Percentiles rank a stretch among this genome's conserved stretches.
phyloP scores from a whole-genome alignment of 164 flowering plant species.

The Vitis vinifera region ASM3070453v1 NC_081816.1:1905501-1906000 shows the following conservation, averaged over 20 bases:
- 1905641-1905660: neutral
- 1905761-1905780: no score
- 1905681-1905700: neutral
- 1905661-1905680: neutral
- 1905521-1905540: slow-evolving; percentile 68
- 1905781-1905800: no score
- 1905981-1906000: slow-evolving; percentile 22
- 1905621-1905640: no score
- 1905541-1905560: neutral
- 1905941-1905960: slow-evolving; percentile 89
- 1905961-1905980: slow-evolving; percentile 48
- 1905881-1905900: no score
- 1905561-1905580: neutral
- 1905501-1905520: slow-evolving; percentile 65
- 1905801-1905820: no score
- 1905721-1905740: no score
- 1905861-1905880: no score
- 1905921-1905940: slow-evolving; percentile 76
- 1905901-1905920: slow-evolving; percentile 54
- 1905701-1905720: no score
- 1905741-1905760: no score
- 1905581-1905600: no score
- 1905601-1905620: no score
- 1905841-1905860: neutral
- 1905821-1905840: no score